phyloP scores from a whole-genome alignment of 2,329 filamentous ascomycete species.

The Fusarium sp. region DNA sequence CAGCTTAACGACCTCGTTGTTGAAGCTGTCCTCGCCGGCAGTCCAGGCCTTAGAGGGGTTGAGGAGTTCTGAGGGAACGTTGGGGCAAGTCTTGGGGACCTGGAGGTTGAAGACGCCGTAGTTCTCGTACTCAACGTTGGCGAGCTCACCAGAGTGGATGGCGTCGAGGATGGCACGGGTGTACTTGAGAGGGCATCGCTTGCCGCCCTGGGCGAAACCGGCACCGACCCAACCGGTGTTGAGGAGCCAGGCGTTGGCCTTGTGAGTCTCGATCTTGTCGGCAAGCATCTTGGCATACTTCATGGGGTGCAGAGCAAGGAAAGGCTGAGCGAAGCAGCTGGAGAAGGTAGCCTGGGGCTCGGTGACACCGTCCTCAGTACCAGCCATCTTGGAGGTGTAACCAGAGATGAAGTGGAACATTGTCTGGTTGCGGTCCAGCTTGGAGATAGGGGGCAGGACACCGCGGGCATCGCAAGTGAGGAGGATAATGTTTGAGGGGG shows the following conservation, averaged over 20 bases:
- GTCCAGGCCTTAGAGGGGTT: slow-evolving; percentile 97
- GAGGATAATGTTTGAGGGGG: slow-evolving; percentile 97
- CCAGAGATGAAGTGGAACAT: slow-evolving; percentile 99
- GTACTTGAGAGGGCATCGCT: slow-evolving; percentile 98
- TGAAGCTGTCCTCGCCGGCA: slow-evolving; percentile 83
- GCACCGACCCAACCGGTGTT: slow-evolving; percentile 99
- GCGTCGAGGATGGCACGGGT: slow-evolving; percentile 98
- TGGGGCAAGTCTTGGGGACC: slow-evolving; percentile 91
- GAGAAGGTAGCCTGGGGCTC: slow-evolving; percentile 99
- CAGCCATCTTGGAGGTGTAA: slow-evolving; percentile 99
- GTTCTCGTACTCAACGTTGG: slow-evolving; percentile 90
- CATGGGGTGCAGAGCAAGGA: slow-evolving; percentile 99
- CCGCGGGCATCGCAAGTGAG: slow-evolving; percentile 98
- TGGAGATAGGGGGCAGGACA: slow-evolving; percentile 97
- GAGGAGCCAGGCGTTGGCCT: slow-evolving; percentile 96
- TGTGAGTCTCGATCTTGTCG: slow-evolving; percentile 96
- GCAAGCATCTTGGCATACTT: slow-evolving; percentile 98
- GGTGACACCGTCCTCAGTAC: slow-evolving; percentile 95
- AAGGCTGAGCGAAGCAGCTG: slow-evolving; percentile 98
- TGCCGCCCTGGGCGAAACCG: slow-evolving; percentile 89
- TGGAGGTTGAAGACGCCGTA: slow-evolving; percentile 97
- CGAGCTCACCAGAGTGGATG: slow-evolving; percentile 96
- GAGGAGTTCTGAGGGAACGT: slow-evolving; percentile 90
- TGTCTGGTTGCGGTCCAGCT: slow-evolving; percentile 92
- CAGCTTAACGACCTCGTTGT: slow-evolving; percentile 89